Conservation (phyloP, 345 rosid genomes). For the Lepidium aucheri region DNA sequence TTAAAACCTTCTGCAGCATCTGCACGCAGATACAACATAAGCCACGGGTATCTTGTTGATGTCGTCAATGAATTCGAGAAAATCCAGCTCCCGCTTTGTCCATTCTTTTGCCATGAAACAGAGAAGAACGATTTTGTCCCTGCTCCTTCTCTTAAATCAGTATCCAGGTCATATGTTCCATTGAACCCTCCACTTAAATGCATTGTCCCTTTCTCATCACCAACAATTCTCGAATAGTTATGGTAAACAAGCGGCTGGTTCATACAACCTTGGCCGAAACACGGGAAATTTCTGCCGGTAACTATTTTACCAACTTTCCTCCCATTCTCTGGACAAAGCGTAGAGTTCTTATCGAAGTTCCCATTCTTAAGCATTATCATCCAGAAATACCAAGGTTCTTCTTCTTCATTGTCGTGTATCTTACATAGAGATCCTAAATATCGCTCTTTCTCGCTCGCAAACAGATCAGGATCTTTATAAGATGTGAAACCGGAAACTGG, state of each 20-base stretch:
- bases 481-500: slow-evolving; percentile 30
- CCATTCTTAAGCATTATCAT: slow-evolving; percentile 64
- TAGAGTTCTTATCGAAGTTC: slow-evolving; percentile 53
- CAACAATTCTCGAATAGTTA: slow-evolving; percentile 30
- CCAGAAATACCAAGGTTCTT: slow-evolving; percentile 46
- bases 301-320: slow-evolving; percentile 33
- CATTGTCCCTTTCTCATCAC: slow-evolving; percentile 7
- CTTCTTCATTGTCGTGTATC: slow-evolving; percentile 23
- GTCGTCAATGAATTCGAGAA: slow-evolving; percentile 41
- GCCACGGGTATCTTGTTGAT: slow-evolving; percentile 46
- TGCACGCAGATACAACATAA: slow-evolving; percentile 49
- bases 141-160: slow-evolving; percentile 23
- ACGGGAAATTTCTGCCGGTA: slow-evolving; percentile 40
- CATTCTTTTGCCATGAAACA: slow-evolving; percentile 39
- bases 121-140: slow-evolving; percentile 37
- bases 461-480: slow-evolving; percentile 36
- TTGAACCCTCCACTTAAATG: slow-evolving; percentile 46
- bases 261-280: slow-evolving; percentile 66
- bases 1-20: slow-evolving; percentile 43
- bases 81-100: slow-evolving; percentile 43
- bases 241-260: slow-evolving; percentile 52
- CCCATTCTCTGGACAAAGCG: slow-evolving; percentile 56
- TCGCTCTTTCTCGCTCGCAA: slow-evolving; percentile 44
- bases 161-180: slow-evolving; percentile 56
- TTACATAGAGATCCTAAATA: slow-evolving; percentile 49